Base-by-base conservation (phyloP, 2,329 filamentous ascomycete species). In the Sphaerulina vaccinii region DNA sequence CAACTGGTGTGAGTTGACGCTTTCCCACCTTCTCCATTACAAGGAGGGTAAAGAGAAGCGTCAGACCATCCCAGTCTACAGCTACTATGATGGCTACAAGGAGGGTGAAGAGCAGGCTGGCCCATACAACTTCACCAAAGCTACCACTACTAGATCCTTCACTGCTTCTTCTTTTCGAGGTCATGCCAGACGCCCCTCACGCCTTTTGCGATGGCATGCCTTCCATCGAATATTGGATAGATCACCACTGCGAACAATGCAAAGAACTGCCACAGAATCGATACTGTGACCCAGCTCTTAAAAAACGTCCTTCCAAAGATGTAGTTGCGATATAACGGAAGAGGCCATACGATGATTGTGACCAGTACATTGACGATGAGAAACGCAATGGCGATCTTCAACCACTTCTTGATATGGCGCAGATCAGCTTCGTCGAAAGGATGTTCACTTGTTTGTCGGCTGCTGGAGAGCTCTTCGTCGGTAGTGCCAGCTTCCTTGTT, bases 281-380 rank as follows among this genome's bases (percentile, higher is more conserved):
- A 70, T 1, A 77, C 70, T 0, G 68, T 65, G 0, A 70, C 68
- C 75, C 75, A 78, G 0, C 73, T 70, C 1, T 66, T 63, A 58
- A 78, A 78, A 51, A 78, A 78, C 0, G 66, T 59, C 55, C 70
- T 70, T 0, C 69, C 75, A 54, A 79, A 79, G 23, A 79, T 70
- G 41, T 73, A 79, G 55, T 74, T 63, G 2, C 75, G 69, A 56
- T 79, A 79, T 4, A 79, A 65, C n/a, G 76, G 75, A 62, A 79
- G 65, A 0, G 75, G 76, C 76, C 75, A 79, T 0, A 70, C 55
- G n/a, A 79, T 59, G 23, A 77, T 71, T 0, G 76, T 78, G 9
- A 75, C 62, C 7, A 77, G 57, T 1, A 78, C 68, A 38, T 75
- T 68, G 27, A 72, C 62, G 1, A 73, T 60, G 50, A 74, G 75